Evolutionary conservation across 2,329 filamentous ascomycete genomes (phyloP), one percentile per base, ranked within the genome.

Genomic region (Aspergillus viridinutans): DNA sequence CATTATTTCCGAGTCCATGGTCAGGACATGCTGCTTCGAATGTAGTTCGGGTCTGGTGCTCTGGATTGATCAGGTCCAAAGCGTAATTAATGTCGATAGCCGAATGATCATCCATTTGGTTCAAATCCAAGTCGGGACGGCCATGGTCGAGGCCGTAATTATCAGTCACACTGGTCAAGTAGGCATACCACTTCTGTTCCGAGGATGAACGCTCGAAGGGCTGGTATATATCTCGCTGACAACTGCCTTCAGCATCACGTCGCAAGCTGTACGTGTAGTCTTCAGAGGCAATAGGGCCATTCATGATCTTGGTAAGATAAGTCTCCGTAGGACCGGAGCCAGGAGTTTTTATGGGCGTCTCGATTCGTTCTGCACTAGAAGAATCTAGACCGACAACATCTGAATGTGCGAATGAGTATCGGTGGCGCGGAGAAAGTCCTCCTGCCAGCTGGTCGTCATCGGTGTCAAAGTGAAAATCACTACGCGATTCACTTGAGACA

Each of bases 81-180:
- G 79, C 76, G 53, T 73, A 76, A 49, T 72, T 72, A 49, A 72
- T 76, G 45, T 81, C 81, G 42, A 92, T 86, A 17, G 89, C 88
- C 51, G 82, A 82, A 29, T 76, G 74, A 63, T 93, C 90, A 66
- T 91, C 84, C 64, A 92, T 92, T 52, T 81, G 83, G 28, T 85
- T 84, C 1, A 89, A 75, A 64, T 93, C 90, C 21, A 84, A 74
- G 72, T 93, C 90, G 9, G 81, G 81, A 58, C 85, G 79, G 0
- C 90, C 90, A 55, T 84, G 79, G 67, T 93, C 90, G 58, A 89
- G 82, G 5, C 90, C 90, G 68, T 89, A 91, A 53, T 74, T 72
- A 32, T 74, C 69, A 7, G 68, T 69, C n/a, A 72, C 69, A 20
- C 63, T 71, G 6, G 62, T 72, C 23, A 72, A 61, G 57, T 72